A percentile compares a stretch with the other conserved stretches of the same genome.
These are phyloP conservation scores for Cetradonia linearis DNA, from an alignment of 495 filamentous ascomycete species.

Conservation along the genomic window DNA sequence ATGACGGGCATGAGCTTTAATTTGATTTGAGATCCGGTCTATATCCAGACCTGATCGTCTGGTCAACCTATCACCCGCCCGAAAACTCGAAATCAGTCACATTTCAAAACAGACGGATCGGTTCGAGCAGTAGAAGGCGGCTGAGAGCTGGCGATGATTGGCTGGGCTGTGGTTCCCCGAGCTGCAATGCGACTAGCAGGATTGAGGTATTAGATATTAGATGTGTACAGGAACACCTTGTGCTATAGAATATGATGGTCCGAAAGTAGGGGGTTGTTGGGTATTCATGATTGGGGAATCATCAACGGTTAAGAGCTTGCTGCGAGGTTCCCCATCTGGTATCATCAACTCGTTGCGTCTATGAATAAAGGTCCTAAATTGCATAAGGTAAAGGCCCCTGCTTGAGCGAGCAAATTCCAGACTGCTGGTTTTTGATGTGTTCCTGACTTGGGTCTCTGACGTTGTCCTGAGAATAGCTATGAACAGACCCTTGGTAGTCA, in stretches of 20 bases:
- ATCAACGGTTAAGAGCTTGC: background rate
- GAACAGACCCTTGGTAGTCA: too few species aligned
- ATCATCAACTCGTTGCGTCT: background rate
- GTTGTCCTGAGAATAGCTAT: too few species aligned
- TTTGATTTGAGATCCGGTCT: background rate
- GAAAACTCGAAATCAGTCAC: background rate
- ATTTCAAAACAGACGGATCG: slow-evolving; percentile 3
- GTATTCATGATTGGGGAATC: background rate
- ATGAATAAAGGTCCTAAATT: background rate
- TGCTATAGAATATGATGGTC: background rate
- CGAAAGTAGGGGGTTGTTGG: background rate
- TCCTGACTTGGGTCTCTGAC: background rate
- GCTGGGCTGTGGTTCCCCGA: slow-evolving; percentile 7
- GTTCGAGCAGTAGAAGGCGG: slow-evolving; percentile 13
- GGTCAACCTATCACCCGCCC: background rate
- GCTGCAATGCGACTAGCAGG: slow-evolving; percentile 2
- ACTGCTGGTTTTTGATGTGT: background rate
- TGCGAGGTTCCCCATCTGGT: background rate
- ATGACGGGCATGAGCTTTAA: background rate
- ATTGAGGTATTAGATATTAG: background rate
- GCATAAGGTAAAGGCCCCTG: too few species aligned
- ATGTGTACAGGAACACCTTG: background rate
- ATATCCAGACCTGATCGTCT: background rate
- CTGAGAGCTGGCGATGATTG: slow-evolving; percentile 7
- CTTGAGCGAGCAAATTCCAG: background rate